Conservation (phyloP, 345 rosid species). For the Pistacia integerrima region DNA sequence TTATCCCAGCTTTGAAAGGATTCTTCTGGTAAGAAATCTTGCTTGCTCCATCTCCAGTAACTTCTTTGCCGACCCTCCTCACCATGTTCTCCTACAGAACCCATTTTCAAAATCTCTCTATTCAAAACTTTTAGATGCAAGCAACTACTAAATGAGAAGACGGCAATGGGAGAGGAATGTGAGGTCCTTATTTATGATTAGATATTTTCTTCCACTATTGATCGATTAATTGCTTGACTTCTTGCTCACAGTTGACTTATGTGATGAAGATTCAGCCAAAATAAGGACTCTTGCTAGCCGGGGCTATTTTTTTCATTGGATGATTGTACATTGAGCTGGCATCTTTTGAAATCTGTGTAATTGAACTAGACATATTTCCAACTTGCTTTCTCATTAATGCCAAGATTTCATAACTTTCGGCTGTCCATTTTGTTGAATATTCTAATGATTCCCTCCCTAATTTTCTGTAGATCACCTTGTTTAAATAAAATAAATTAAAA, state of each 20-base stretch:
- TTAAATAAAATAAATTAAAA: too few species aligned
- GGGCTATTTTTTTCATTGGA: neutral
- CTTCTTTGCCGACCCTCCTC: conserved; percentile 30
- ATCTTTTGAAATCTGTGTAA: too few species aligned
- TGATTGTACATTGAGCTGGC: neutral
- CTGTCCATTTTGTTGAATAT: too few species aligned
- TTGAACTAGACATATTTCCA: too few species aligned
- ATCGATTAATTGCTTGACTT: neutral
- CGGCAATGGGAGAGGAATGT: neutral
- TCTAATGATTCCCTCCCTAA: too few species aligned
- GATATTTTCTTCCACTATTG: neutral
- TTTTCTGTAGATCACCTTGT: too few species aligned
- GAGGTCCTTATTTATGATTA: neutral
- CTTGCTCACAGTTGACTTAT: neutral
- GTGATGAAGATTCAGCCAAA: conserved; percentile 9
- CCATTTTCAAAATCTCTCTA: neutral
- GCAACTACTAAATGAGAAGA: neutral
- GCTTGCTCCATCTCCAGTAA: conserved; percentile 63
- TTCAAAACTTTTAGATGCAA: neutral
- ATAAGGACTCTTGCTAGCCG: neutral
- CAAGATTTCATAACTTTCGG: too few species aligned
- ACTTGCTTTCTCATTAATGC: too few species aligned
- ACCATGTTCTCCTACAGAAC: conserved; percentile 17
- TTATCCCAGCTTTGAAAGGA: conserved; percentile 52
- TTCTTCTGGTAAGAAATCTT: conserved; percentile 65